Percentiles rank a stretch among this genome's conserved stretches.
phyloP scores from a whole-genome alignment of 495 filamentous ascomycete species.

The Lichenothelia convexa region DNA sequence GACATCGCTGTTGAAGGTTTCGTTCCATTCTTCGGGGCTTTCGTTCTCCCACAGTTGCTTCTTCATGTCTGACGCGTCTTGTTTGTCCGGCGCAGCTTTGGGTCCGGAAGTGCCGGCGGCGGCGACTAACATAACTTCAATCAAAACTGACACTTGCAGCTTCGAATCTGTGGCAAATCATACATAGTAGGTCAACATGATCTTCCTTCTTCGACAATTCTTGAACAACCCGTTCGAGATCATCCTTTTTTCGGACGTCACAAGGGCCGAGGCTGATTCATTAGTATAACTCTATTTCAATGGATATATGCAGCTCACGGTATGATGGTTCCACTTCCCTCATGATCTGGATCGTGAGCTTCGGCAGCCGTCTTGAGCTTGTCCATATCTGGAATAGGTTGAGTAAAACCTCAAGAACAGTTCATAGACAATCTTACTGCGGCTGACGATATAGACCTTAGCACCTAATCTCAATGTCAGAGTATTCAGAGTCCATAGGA shows the following conservation, averaged over 20 bases:
- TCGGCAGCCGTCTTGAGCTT: conserved; percentile 23
- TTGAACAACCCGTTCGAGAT: conserved; percentile 16
- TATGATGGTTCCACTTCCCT: conserved; percentile 20
- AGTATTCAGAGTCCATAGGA: conserved; percentile 1
- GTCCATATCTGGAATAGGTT: too few relatives aligned
- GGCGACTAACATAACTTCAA: conserved; percentile 9
- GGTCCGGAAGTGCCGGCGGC: conserved; percentile 22
- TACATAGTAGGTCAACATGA: conserved; percentile 20
- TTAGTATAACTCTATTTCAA: too few relatives aligned
- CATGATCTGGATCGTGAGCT: conserved; percentile 14
- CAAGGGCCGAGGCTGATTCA: conserved; percentile 20
- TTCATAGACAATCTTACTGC: too few relatives aligned
- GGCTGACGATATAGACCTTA: conserved; percentile 26
- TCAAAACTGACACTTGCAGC: neutral
- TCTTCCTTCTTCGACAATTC: conserved; percentile 21
- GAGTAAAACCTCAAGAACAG: too few relatives aligned
- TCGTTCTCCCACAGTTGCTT: conserved; percentile 25
- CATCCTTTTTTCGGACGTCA: conserved; percentile 25
- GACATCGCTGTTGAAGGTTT: conserved; percentile 24
- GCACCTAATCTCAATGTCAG: conserved; percentile 16
- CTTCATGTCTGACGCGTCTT: conserved; percentile 18
- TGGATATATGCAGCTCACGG: too few relatives aligned
- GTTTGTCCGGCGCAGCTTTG: conserved; percentile 19
- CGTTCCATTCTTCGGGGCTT: conserved; percentile 20
- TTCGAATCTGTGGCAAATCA: neutral